Base-by-base conservation (phyloP, 352 stramenopile species). In the Phytophthora meadii region DNA sequence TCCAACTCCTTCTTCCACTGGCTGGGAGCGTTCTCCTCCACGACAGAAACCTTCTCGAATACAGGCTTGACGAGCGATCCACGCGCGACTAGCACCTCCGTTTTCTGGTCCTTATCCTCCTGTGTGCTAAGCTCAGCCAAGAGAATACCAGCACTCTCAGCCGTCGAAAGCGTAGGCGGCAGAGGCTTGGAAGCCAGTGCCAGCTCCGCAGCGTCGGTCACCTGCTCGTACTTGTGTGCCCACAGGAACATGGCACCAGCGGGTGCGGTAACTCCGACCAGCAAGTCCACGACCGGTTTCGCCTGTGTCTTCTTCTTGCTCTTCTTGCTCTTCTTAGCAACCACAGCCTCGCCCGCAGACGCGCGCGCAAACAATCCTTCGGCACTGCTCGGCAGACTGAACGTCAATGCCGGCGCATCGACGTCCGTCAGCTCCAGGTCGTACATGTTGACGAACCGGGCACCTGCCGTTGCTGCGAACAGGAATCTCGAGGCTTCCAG, bases 361-460 rank as follows among this genome's bases (percentile, higher is more conserved):
- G 70, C 70, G 24, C 72, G 75, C 34, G 74, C 79, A 54, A 86
- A 85, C 27, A 94, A 50, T 48, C 75, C 66, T 8, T 76, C 61
- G 3, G 72, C 68, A 41, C 77, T 87, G 56, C 79, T 90, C 3
- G 85, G 82, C 71, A 92, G 78, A 55, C 85, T 85, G 51, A 95
- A 90, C 42, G 87, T 93, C 25, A 91, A 56, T 5, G 86, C 81
- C 5, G 85, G 85, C 27, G 88, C 85, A 54, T 94, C 87, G 30
- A 79, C 74, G 40, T 86, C 75, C 17, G 70, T 72, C 25, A 86
- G 67, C 36, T 71, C 45, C 39, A 93, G 63, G 71, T 95, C 87
- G 73, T 94, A 94, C 70, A 93, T 76, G 60, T 94, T 95, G 51
- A 95, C 74, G 66, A 95, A 95, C 49, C 87, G 84, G 4, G 80